Evolutionary conservation across 108 stramenopile species (phyloP).

Genomic region (Phaeodactylum tricornutum): DNA sequence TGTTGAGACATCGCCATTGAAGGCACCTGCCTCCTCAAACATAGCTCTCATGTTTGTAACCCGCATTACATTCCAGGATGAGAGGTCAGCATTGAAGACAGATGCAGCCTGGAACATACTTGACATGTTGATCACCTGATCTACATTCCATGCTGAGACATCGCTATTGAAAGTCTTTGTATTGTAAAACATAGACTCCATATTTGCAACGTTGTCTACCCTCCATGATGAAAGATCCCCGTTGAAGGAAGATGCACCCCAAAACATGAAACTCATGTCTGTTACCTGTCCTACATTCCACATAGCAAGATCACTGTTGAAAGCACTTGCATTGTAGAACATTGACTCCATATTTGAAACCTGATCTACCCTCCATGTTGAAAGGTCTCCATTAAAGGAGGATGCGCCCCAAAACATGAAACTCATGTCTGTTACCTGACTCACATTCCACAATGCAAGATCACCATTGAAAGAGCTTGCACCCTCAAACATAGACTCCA

Average conservation of each 20-base stretch:
- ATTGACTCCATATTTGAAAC: neutral
- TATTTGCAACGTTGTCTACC: slow-evolving; percentile 10
- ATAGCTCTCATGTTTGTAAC: slow-evolving; percentile 31
- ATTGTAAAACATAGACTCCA: slow-evolving; percentile 9
- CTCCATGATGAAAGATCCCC: slow-evolving; percentile 19
- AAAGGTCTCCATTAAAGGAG: neutral
- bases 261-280: slow-evolving; percentile 24
- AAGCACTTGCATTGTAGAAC: neutral
- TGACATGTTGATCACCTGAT: slow-evolving; percentile 7
- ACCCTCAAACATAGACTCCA: slow-evolving; percentile 19
- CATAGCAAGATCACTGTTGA: slow-evolving; percentile 1
- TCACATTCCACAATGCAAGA: neutral
- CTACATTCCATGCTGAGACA: slow-evolving; percentile 4
- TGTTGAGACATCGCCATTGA: slow-evolving; percentile 18
- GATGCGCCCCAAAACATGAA: neutral
- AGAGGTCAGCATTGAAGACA: slow-evolving; percentile 18
- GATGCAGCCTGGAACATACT: slow-evolving; percentile 14
- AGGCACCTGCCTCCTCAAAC: slow-evolving; percentile 15
- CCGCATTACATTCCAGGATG: slow-evolving; percentile 15
- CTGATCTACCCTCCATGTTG: neutral
- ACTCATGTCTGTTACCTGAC: neutral
- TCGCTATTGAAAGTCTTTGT: neutral
- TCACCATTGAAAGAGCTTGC: slow-evolving; percentile 16
- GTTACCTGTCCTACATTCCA: slow-evolving; percentile 20
- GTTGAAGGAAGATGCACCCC: slow-evolving; percentile 15